These are phyloP conservation scores for Nakazawaea anatomiae DNA, from an alignment of 805 yeast genomes.

Conservation along the genomic window DNA sequence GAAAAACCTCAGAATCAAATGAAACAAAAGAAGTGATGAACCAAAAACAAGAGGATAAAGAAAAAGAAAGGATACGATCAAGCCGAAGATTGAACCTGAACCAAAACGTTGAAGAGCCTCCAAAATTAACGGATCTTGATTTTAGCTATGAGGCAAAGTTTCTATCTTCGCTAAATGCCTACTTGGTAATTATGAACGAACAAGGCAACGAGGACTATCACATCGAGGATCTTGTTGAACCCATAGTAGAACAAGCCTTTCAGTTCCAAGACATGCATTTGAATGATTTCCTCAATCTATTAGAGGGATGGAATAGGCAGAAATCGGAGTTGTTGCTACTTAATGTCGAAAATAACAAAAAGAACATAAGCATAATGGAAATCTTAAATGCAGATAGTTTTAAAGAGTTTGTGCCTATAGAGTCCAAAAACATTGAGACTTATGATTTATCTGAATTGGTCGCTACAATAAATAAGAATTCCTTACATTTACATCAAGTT, in stretches of 20 bases:
- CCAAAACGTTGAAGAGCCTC: conserved; percentile 1
- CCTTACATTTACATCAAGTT: conserved; percentile 22
- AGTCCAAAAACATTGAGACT: conserved; percentile 14
- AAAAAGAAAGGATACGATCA: conserved; percentile 25
- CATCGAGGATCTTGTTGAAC: not conserved
- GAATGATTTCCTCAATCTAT: conserved; percentile 20
- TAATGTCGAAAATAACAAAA: conserved; percentile 6
- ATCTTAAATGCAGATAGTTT: conserved; percentile 20
- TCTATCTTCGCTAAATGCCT: not conserved
- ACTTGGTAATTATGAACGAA: not conserved
- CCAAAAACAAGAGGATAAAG: conserved; percentile 12
- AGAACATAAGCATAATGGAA: conserved; percentile 22
- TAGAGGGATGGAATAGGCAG: conserved; percentile 25
- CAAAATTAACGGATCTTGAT: conserved; percentile 6
- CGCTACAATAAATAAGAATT: conserved; percentile 12
- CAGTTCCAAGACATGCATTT: conserved; percentile 2
- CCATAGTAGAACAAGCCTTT: not conserved
- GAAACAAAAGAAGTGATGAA: not conserved
- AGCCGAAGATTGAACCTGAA: conserved; percentile 29
- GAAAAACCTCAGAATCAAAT: conserved; percentile 1
- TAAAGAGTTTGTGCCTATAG: conserved; percentile 7
- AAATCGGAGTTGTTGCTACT: conserved; percentile 10
- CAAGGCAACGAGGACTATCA: not conserved
- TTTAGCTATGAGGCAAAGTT: conserved; percentile 5
- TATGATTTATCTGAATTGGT: conserved; percentile 17